Conservation (phyloP, 345 rosid species). For the Dimocarpus longan region DNA sequence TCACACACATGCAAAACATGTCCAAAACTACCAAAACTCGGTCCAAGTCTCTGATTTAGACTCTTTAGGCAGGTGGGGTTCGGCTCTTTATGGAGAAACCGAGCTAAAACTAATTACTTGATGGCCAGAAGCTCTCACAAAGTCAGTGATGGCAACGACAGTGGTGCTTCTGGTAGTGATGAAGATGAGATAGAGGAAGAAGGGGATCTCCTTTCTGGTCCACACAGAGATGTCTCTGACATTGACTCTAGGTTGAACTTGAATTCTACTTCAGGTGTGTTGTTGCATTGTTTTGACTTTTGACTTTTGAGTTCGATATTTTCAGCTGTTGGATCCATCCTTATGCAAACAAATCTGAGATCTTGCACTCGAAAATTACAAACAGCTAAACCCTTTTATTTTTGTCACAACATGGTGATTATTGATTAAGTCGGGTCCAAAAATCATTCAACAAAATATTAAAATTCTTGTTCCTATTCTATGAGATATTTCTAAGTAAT, state of each 20-base stretch:
- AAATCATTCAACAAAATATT: no score
- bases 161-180: conserved; percentile 7
- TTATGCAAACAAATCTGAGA: no score
- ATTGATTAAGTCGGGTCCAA: no score
- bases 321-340: no score
- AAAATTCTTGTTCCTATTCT: no score
- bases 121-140: conserved; percentile 26
- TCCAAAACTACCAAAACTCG: background rate
- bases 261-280: conserved; percentile 32
- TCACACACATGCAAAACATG: conserved; percentile 38
- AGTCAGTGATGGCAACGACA: conserved; percentile 13
- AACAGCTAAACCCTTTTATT: no score
- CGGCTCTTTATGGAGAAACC: conserved; percentile 25
- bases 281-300: no score
- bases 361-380: no score
- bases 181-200: conserved; percentile 27
- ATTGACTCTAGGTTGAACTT: conserved; percentile 61
- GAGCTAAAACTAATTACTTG: conserved; percentile 30
- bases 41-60: background rate
- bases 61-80: conserved; percentile 33
- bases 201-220: conserved; percentile 38
- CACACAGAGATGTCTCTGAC: conserved; percentile 63
- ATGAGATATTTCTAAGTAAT: no score
- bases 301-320: no score
- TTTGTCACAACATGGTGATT: no score